Evolutionary conservation across 1,284 basidiomycete species (phyloP).

Genomic region (Neotropicomus parvogracilis): DNA sequence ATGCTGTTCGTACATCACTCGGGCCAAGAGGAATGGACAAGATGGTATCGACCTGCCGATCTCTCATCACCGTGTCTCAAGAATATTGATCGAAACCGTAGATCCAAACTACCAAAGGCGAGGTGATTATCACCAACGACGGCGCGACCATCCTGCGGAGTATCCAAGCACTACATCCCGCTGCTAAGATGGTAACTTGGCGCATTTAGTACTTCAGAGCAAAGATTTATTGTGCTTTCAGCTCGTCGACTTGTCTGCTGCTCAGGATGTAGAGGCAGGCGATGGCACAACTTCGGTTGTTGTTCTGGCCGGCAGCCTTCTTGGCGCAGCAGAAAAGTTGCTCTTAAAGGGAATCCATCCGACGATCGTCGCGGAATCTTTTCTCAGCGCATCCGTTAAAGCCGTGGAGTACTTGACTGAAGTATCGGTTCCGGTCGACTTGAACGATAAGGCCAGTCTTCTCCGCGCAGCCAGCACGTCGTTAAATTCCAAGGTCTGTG

Average conservation of each 20-base stretch:
- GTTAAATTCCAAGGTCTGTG: constrained; percentile 87
- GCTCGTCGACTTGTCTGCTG: constrained; percentile 96
- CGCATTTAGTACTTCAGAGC: constrained; percentile 12
- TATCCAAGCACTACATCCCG: constrained; percentile 96
- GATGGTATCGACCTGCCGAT: constrained; percentile 63
- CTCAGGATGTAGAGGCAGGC: constrained; percentile 98
- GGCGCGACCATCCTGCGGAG: constrained; percentile 98
- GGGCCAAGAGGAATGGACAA: constrained; percentile 99
- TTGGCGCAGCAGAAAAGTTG: constrained; percentile 97
- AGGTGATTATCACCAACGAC: constrained; percentile 98
- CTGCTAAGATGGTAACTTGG: constrained; percentile 86
- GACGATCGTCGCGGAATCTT: constrained; percentile 95
- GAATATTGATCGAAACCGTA: constrained; percentile 35
- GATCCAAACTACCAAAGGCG: constrained; percentile 97
- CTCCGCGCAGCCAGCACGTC: constrained; percentile 93
- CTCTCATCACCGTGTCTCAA: constrained; percentile 9
- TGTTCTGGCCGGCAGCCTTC: constrained; percentile 89
- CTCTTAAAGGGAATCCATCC: constrained; percentile 97
- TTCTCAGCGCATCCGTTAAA: constrained; percentile 89
- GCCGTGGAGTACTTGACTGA: constrained; percentile 94
- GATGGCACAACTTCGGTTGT: constrained; percentile 99
- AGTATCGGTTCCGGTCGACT: constrained; percentile 89
- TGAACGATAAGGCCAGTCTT: constrained; percentile 84
- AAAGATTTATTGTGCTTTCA: constrained; percentile 31
- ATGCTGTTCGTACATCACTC: constrained; percentile 94